These are phyloP conservation scores for Pichia sp. DNA, from an alignment of 1,139 yeast genomes.

Conservation along the genomic window DNA sequence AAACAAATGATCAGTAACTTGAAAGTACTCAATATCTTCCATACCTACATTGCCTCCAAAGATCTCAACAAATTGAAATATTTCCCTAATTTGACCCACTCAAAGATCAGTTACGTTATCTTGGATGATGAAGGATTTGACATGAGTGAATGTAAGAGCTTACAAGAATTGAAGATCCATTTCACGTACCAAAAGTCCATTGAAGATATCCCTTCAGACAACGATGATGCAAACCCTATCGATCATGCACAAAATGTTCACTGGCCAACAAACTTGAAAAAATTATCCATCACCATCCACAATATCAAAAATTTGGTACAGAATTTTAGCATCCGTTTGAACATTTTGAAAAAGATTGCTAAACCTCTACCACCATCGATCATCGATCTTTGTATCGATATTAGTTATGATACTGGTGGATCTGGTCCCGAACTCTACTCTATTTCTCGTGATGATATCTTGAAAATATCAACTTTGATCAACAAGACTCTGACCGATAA, in stretches of 20 bases:
- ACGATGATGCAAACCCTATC: background rate
- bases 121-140: conserved; percentile 24
- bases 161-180: conserved; percentile 25
- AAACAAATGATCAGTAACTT: conserved; percentile 16
- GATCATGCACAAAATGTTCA: conserved; percentile 13
- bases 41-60: conserved; percentile 23
- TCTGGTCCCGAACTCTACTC: conserved; percentile 24
- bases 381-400: conserved; percentile 24
- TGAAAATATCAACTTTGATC: conserved; percentile 21
- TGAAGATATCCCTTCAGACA: conserved; percentile 10
- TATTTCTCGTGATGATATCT: conserved; percentile 24
- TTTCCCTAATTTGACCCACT: conserved; percentile 24
- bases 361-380: conserved; percentile 24
- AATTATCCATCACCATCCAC: conserved; percentile 24
- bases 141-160: conserved; percentile 20
- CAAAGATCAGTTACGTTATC: conserved; percentile 24
- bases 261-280: conserved; percentile 24
- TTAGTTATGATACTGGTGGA: conserved; percentile 26
- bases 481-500: conserved; percentile 21
- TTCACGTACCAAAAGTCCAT: conserved; percentile 20
- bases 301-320: conserved; percentile 23
- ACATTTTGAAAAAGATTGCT: conserved; percentile 21
- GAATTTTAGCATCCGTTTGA: conserved; percentile 22
- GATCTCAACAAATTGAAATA: conserved; percentile 20
- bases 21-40: conserved; percentile 23